Conservation (phyloP, 2,329 filamentous ascomycete genomes). For the Colletotrichum liaoningense region DNA sequence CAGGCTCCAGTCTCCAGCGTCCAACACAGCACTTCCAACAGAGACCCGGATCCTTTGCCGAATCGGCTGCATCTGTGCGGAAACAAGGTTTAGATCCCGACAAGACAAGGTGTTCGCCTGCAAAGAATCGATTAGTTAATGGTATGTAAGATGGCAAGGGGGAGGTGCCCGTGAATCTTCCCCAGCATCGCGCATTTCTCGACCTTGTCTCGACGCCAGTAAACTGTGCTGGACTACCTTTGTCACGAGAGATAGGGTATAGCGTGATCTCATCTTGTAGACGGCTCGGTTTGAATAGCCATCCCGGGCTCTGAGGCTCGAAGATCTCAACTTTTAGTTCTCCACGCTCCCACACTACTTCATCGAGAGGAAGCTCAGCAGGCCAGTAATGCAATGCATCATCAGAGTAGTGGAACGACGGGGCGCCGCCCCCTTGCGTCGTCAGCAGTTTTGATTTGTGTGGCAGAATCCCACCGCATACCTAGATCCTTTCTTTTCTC, state of each 20-base stretch:
- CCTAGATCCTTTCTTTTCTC: neutral
- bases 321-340: too few relatives aligned
- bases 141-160: neutral
- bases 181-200: neutral
- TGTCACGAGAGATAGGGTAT: neutral
- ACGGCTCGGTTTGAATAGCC: neutral
- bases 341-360: neutral
- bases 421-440: constrained; percentile 1
- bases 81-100: neutral
- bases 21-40: neutral
- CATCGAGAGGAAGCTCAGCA: neutral
- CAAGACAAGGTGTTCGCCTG: neutral
- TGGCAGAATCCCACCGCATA: neutral
- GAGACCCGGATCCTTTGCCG: neutral
- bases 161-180: neutral
- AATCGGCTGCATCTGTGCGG: neutral
- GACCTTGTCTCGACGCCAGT: neutral
- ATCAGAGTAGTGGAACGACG: neutral
- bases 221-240: neutral
- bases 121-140: neutral
- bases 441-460: neutral
- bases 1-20: neutral
- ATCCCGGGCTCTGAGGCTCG: neutral
- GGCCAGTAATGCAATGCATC: neutral
- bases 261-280: neutral